Conservation (phyloP, 2,329 filamentous ascomycete species). For the Xylariomycetidae sp. region DNA sequence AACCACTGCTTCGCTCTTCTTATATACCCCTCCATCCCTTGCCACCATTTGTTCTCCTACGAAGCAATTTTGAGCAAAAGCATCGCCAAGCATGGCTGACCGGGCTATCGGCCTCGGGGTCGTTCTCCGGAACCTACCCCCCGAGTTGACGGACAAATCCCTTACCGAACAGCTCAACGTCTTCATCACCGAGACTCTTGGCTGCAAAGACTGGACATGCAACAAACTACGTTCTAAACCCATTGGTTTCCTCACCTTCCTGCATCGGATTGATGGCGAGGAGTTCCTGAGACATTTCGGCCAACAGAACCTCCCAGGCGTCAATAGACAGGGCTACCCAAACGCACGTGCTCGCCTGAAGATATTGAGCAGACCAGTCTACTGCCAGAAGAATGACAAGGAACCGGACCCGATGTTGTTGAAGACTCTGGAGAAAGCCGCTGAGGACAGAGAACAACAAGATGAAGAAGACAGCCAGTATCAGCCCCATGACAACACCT, state of each 20-base stretch:
- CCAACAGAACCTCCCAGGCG: constrained; percentile 6
- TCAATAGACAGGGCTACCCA: constrained; percentile 2
- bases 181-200: constrained; percentile 33
- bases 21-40: not conserved
- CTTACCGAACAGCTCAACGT: constrained; percentile 34
- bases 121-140: constrained; percentile 37
- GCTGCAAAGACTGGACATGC: constrained; percentile 36
- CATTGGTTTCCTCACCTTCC: constrained; percentile 38
- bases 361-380: constrained; percentile 23
- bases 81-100: constrained; percentile 8
- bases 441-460: constrained; percentile 22
- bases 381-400: constrained; percentile 31
- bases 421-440: constrained; percentile 26
- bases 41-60: not conserved
- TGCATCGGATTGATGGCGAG: constrained; percentile 30
- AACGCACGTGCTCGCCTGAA: constrained; percentile 19
- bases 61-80: not conserved
- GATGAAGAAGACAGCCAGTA: constrained; percentile 15
- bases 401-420: constrained; percentile 30
- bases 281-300: constrained; percentile 32
- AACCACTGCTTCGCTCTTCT: too few species aligned
- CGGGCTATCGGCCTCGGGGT: constrained; percentile 36
- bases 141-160: constrained; percentile 30
- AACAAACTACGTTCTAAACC: constrained; percentile 32
- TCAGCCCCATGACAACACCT: constrained; percentile 6